These are phyloP conservation scores for Neonectria hederae DNA, from an alignment of 2,329 filamentous ascomycete genomes.

Conservation along the genomic window DNA sequence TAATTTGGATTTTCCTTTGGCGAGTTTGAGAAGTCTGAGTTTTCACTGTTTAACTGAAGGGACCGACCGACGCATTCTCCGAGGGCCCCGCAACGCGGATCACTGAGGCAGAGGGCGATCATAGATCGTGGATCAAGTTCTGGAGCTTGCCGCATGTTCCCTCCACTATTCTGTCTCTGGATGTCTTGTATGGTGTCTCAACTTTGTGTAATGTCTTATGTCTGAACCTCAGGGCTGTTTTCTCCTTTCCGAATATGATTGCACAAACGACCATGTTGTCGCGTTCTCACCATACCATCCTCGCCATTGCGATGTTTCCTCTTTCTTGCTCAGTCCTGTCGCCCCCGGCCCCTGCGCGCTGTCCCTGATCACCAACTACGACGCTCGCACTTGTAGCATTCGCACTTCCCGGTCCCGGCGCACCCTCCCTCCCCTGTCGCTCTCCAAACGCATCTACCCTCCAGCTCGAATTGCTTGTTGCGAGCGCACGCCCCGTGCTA, in stretches of 20 bases:
- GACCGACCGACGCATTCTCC: neutral
- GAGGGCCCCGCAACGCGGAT: neutral
- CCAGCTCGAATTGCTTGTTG: slow-evolving; percentile 4
- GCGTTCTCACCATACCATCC: neutral
- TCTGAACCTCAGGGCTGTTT: neutral
- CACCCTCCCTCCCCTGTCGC: slow-evolving; percentile 24
- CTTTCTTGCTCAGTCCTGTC: neutral
- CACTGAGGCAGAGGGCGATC: neutral
- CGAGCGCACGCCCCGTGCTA: slow-evolving; percentile 26
- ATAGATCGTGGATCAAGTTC: neutral
- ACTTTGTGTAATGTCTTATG: too few relatives aligned
- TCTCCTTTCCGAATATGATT: neutral
- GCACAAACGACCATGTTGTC: neutral
- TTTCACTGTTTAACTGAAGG: slow-evolving; percentile 1
- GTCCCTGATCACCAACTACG: slow-evolving; percentile 9
- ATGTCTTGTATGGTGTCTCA: neutral
- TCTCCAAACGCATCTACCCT: slow-evolving; percentile 11
- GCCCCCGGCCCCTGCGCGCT: slow-evolving; percentile 11
- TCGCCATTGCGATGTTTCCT: neutral
- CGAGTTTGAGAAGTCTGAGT: slow-evolving; percentile 12
- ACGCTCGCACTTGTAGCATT: neutral
- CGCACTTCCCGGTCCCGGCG: neutral
- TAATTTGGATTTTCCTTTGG: neutral
- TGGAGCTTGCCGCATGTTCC: neutral
- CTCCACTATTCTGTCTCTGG: neutral